Conservation (phyloP, 805 yeast species). For the Debaryomyces prosopidis region DNA sequence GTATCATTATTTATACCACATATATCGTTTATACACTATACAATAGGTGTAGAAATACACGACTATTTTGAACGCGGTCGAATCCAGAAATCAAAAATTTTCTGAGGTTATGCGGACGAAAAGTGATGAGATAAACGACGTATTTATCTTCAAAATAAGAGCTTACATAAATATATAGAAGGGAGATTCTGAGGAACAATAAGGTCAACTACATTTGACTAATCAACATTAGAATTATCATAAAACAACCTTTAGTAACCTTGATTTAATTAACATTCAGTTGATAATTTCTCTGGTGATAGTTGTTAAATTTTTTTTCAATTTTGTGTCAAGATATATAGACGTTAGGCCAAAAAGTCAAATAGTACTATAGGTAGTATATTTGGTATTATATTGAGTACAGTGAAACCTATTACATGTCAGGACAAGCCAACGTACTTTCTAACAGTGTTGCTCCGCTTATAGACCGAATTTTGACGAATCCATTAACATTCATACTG, state of each 20-base stretch:
- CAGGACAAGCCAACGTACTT: constrained; percentile 5
- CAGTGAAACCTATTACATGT: constrained; percentile 1
- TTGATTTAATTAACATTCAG: too few relatives aligned
- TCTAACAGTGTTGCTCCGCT: constrained; percentile 49
- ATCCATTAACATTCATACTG: constrained; percentile 62
- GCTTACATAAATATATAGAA: too few relatives aligned
- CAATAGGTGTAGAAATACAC: too few relatives aligned
- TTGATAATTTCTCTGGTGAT: too few relatives aligned
- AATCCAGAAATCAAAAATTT: not conserved
- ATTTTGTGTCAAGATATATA: not conserved
- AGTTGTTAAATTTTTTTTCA: not conserved
- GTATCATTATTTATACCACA: not conserved
- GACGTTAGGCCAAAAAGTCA: not conserved
- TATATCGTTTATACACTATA: not conserved
- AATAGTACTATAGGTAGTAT: not conserved
- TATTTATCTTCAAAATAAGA: not conserved
- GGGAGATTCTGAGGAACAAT: too few relatives aligned
- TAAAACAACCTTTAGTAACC: too few relatives aligned
- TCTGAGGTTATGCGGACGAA: not conserved
- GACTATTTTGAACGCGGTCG: not conserved
- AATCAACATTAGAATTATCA: too few relatives aligned
- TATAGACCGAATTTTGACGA: constrained; percentile 59
- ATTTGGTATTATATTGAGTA: not conserved
- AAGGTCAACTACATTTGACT: too few relatives aligned
- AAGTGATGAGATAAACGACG: not conserved